These are phyloP conservation scores for Collariella sp. DNA, from an alignment of 495 filamentous ascomycete species.

Conservation along the genomic window DNA sequence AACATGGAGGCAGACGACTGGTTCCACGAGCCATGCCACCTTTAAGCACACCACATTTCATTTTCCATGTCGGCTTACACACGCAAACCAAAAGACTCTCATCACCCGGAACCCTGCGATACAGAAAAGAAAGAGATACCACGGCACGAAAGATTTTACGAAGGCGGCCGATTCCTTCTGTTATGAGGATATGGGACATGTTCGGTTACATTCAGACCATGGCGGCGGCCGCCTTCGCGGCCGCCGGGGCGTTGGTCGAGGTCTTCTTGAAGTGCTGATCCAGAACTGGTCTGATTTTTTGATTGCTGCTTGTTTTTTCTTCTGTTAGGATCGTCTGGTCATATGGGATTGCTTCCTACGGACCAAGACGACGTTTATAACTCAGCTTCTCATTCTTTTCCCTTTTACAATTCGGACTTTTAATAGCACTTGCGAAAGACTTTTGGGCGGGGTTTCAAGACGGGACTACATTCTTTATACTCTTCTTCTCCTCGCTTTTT, in stretches of 20 bases:
- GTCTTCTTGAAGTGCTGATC: background rate
- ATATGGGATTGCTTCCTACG: background rate
- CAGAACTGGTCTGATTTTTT: background rate
- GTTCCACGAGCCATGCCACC: background rate
- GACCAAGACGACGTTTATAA: slow-evolving; percentile 4
- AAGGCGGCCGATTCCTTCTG: slow-evolving; percentile 17
- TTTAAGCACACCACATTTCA: slow-evolving; percentile 6
- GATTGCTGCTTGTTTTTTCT: slow-evolving; percentile 1
- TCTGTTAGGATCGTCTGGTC: background rate
- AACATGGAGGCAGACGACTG: background rate
- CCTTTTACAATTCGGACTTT: slow-evolving; percentile 12
- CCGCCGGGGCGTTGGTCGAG: slow-evolving; percentile 24
- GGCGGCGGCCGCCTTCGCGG: too few species aligned
- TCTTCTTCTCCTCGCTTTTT: slow-evolving; percentile 1
- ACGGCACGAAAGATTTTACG: slow-evolving; percentile 16
- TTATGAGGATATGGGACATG: slow-evolving; percentile 25
- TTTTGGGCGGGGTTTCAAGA: slow-evolving; percentile 2
- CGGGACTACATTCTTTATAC: background rate
- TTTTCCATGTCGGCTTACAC: slow-evolving; percentile 9
- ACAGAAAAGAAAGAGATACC: slow-evolving; percentile 13
- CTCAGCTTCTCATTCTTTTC: slow-evolving; percentile 2
- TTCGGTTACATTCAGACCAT: slow-evolving; percentile 17
- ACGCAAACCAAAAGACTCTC: slow-evolving; percentile 9
- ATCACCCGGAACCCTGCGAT: slow-evolving; percentile 15
- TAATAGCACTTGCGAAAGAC: slow-evolving; percentile 2